Base-by-base conservation (phyloP, 2,329 filamentous ascomycete species). In the Hypocrella siamensis region DNA sequence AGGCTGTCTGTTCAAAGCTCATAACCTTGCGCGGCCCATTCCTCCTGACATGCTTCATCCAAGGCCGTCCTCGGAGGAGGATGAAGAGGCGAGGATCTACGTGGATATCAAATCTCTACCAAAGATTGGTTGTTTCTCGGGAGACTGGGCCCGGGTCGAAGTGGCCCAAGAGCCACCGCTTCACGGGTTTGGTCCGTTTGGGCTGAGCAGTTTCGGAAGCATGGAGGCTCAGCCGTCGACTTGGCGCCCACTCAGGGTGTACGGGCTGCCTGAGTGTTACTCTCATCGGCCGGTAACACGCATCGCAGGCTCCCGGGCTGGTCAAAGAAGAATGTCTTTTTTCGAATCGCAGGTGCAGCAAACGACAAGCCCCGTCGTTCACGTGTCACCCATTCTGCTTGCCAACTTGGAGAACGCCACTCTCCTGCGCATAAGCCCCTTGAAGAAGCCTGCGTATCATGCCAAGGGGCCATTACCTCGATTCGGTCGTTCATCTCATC, bases 111-210 rank as follows among this genome's bases (percentile, higher is more conserved):
- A 73, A 35, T 82, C 83, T 2, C 57, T 98, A 15, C 79, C 83
- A 11, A 85, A 86, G 43, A 79, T 98, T 33, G 86, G 88, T 12
- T 96, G 88, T 53, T 98, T 98, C 49, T 96, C 88, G 1, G 90
- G 90, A 19, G 90, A 98, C 48, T 98, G 90, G 90, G 84, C 93
- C 9, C 76, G 79, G 16, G 64, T 94, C 9, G 84, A 93, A 55
- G 67, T 73, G 5, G 70, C 81, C 0, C 69, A 80, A 41, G 82
- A 85, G 47, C 79, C 82, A 36, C 78, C 70, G 16, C 58, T 63
- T 12, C 79, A 73, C 50, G 79, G 65, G 14, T 71, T 72, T 41
- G 79, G 69, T 31, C 60, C 67, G 0, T 79, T 76, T 58, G 76
- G 76, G 2, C 61, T 84, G 4, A 74, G 73, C 16, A 75, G 71